Conservation (phyloP, 306 rosid genomes). For the Lathyrus sativus region DNA sequence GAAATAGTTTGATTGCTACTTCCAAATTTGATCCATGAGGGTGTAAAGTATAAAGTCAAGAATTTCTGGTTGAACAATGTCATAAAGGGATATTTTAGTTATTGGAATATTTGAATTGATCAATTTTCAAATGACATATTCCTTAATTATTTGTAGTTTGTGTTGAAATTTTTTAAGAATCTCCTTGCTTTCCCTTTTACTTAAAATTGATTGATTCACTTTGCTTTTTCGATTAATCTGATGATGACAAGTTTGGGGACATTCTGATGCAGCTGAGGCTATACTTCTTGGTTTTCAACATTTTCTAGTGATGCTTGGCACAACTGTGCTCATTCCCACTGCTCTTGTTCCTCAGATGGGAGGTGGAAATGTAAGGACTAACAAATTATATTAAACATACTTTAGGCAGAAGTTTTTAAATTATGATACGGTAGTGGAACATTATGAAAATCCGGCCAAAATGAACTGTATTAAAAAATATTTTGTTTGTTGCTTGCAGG, state of each 20-base stretch:
- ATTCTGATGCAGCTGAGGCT: slow-evolving; percentile 86
- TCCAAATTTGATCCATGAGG: slow-evolving; percentile 21
- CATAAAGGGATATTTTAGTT: background rate
- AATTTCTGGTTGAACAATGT: slow-evolving; percentile 17
- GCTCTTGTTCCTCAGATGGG: slow-evolving; percentile 99
- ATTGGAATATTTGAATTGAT: slow-evolving; percentile 31
- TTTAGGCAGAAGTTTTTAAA: background rate
- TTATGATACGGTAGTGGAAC: slow-evolving; percentile 20
- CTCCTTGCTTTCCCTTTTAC: background rate
- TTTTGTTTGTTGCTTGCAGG: slow-evolving; percentile 51
- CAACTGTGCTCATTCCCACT: slow-evolving; percentile 92
- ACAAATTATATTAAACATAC: no score
- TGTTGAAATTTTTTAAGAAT: slow-evolving; percentile 19
- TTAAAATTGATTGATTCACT: slow-evolving; percentile 1
- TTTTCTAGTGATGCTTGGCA: slow-evolving; percentile 97
- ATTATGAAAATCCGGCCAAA: slow-evolving; percentile 23
- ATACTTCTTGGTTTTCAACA: slow-evolving; percentile 99
- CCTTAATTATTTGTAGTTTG: slow-evolving; percentile 15
- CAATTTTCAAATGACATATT: slow-evolving; percentile 8
- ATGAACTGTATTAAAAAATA: background rate
- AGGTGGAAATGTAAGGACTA: slow-evolving; percentile 89
- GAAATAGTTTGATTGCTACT: slow-evolving; percentile 19
- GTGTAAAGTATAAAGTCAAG: background rate
- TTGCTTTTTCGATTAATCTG: slow-evolving; percentile 13
- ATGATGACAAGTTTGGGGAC: slow-evolving; percentile 31